phyloP scores from a whole-genome alignment of 305 asterid genomes.

The Fraxinus latifolia region DNA sequence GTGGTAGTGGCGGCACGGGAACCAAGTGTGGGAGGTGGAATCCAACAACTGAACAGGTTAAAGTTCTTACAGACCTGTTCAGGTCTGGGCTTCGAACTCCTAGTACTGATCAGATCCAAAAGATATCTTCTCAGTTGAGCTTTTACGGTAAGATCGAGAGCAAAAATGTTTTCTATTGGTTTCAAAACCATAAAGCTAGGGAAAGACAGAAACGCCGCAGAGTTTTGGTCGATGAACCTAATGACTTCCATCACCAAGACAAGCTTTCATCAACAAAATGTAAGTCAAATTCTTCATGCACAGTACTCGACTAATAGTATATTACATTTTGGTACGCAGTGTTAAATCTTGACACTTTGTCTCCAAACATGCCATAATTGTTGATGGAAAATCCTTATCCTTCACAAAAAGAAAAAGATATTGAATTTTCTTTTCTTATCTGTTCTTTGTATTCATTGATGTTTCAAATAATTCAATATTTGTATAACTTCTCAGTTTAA shows the following conservation, averaged over 20 bases:
- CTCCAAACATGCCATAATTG: background rate
- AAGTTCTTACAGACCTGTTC: conserved; percentile 79
- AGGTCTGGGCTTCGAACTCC: conserved; percentile 79
- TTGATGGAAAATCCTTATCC: background rate
- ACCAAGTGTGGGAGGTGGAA: conserved; percentile 92
- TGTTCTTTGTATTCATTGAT: background rate
- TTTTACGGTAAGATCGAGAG: conserved; percentile 83
- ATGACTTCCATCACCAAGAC: background rate
- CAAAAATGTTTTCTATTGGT: conserved; percentile 84
- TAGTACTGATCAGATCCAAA: conserved; percentile 73
- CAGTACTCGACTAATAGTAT: background rate
- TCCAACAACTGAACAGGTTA: conserved; percentile 76
- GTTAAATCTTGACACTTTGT: too few species aligned
- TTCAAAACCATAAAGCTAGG: conserved; percentile 82
- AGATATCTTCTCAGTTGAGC: conserved; percentile 74
- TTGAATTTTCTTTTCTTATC: too few species aligned
- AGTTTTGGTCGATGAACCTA: conserved; percentile 38
- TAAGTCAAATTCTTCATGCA: conserved; percentile 18
- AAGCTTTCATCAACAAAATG: conserved; percentile 37
- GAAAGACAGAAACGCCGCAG: conserved; percentile 84
- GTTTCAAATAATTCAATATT: too few species aligned
- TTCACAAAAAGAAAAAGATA: background rate
- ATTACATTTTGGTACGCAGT: too few species aligned
- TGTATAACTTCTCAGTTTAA: too few species aligned
- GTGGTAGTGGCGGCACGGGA: conserved; percentile 33